phyloP scores from a whole-genome alignment of 106 monocot genomes.

The Allium sativum region DNA sequence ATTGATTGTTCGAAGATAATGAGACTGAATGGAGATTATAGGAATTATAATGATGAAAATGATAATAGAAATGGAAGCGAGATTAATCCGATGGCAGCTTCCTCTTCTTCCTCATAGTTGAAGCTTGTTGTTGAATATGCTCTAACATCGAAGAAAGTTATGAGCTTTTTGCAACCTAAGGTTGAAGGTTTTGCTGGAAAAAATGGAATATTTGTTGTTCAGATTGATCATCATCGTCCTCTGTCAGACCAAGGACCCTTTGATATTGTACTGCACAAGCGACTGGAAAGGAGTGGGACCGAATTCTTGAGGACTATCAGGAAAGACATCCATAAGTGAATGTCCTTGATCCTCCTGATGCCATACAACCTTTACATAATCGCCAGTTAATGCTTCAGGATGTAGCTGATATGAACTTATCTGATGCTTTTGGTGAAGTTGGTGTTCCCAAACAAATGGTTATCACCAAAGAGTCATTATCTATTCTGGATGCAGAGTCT shows the following conservation, averaged over 20 bases:
- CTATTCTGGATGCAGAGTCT: constrained; percentile 56
- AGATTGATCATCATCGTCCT: constrained; percentile 57
- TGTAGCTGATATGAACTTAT: constrained; percentile 74
- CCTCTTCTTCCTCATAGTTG: constrained; percentile 11
- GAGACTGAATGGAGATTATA: constrained; percentile 31
- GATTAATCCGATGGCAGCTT: not conserved
- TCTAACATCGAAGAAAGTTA: constrained; percentile 87
- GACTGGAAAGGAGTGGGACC: constrained; percentile 65
- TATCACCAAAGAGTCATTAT: constrained; percentile 58
- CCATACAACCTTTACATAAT: constrained; percentile 71
- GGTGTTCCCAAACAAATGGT: constrained; percentile 74
- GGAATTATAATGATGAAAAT: constrained; percentile 7
- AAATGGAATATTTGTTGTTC: constrained; percentile 74
- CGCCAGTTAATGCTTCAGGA: constrained; percentile 94
- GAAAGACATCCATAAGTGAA: constrained; percentile 86
- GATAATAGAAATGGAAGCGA: constrained; percentile 26
- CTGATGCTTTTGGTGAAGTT: constrained; percentile 60
- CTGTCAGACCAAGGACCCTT: constrained; percentile 93
- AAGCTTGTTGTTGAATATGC: constrained; percentile 83
- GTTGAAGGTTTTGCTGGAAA: constrained; percentile 69
- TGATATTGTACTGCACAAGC: constrained; percentile 88
- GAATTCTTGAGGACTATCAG: constrained; percentile 72
- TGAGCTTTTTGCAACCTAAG: constrained; percentile 93
- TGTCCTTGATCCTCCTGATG: constrained; percentile 91
- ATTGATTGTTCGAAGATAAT: constrained; percentile 7